A percentile compares a stretch with the other conserved stretches of the same genome.
phyloP scores from a whole-genome alignment of 257 asterid species.

The Salvia miltiorrhiza region DNA sequence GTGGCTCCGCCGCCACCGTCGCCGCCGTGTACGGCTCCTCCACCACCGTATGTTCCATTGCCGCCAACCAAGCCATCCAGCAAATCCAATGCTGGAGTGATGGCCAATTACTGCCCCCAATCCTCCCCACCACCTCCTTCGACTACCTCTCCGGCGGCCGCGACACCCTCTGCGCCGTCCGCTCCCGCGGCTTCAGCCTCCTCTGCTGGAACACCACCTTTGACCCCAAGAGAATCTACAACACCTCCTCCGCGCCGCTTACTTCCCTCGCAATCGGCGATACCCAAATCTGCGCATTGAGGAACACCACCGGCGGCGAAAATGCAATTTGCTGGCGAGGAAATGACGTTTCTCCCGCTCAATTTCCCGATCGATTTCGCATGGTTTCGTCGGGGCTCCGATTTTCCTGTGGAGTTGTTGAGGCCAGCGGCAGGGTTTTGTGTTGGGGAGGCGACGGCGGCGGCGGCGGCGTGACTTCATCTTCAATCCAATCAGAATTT shows the following conservation, averaged over 20 bases:
- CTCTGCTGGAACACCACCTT: constrained; percentile 63
- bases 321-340: constrained; percentile 77
- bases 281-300: constrained; percentile 62
- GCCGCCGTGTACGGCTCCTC: constrained; percentile 67
- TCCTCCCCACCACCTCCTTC: constrained; percentile 54
- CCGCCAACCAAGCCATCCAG: constrained; percentile 49
- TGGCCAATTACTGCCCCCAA: constrained; percentile 33
- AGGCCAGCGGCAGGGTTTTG: constrained; percentile 26
- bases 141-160: constrained; percentile 77
- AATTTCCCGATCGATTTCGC: constrained; percentile 23
- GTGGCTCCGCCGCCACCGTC: constrained; percentile 65
- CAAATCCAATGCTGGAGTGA: constrained; percentile 71
- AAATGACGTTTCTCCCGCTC: constrained; percentile 3
- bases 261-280: constrained; percentile 55
- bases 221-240: constrained; percentile 55
- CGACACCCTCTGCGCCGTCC: constrained; percentile 61
- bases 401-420: constrained; percentile 67
- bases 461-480: constrained; percentile 35
- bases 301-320: constrained; percentile 21
- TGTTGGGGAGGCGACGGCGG: constrained; percentile 67
- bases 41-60: constrained; percentile 59
- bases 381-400: constrained; percentile 68
- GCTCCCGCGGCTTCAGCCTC: constrained; percentile 70
- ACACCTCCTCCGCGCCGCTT: constrained; percentile 33
- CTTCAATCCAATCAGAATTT: constrained; percentile 43